A percentile compares a stretch with the other conserved stretches of the same genome.
Evolutionary conservation across 352 stramenopile species (phyloP).

Genomic region (Pythium monospermum): DNA sequence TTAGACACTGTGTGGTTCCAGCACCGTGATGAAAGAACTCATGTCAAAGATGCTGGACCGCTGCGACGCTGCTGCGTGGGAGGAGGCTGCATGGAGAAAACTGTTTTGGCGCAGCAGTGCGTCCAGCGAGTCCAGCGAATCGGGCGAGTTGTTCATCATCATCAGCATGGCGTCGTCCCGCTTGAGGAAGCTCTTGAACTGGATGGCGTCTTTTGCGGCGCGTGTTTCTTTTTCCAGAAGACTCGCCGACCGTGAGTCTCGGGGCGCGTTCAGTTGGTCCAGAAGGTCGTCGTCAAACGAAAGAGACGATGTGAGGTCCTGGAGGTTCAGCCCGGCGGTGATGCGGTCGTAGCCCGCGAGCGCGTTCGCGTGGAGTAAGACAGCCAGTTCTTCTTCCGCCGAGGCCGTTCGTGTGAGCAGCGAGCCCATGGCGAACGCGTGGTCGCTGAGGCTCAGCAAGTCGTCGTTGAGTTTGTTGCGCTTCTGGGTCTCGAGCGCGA

Average conservation of each 20-base stretch:
- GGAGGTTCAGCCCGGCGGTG: not conserved
- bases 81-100: too few relatives aligned
- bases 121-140: constrained; percentile 25
- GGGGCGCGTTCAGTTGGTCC: constrained; percentile 8
- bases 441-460: constrained; percentile 1
- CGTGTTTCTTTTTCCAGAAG: constrained; percentile 14
- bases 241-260: constrained; percentile 11
- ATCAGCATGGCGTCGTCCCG: constrained; percentile 21
- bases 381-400: constrained; percentile 15
- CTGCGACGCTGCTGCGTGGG: too few relatives aligned
- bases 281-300: constrained; percentile 5
- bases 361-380: constrained; percentile 13
- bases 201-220: constrained; percentile 12
- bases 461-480: too few relatives aligned
- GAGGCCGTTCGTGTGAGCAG: constrained; percentile 11
- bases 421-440: constrained; percentile 3
- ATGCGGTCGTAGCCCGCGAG: constrained; percentile 1
- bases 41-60: too few relatives aligned
- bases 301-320: not conserved
- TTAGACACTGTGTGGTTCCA: constrained; percentile 14
- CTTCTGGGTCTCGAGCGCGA: not conserved
- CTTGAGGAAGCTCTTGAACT: constrained; percentile 14
- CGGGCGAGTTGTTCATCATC: constrained; percentile 34
- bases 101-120: too few relatives aligned
- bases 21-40: constrained; percentile 39